Percentiles rank a stretch among this genome's conserved stretches.
These are phyloP conservation scores for Fraxinus pennsylvanica DNA, from an alignment of 257 asterid species.

Conservation along the genomic window DNA sequence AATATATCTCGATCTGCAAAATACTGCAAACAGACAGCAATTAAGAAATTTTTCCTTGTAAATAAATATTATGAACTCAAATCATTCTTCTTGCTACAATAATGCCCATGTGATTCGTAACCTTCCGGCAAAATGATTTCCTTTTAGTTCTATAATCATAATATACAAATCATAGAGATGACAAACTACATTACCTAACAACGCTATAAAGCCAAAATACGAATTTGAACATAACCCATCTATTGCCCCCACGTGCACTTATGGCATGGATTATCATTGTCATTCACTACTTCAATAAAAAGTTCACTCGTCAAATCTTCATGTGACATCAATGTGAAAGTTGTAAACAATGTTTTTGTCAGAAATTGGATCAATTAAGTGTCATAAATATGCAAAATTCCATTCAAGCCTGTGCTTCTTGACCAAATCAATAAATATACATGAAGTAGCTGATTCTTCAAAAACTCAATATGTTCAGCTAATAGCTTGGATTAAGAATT, in stretches of 20 bases:
- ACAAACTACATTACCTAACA: not conserved
- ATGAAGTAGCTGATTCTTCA: not conserved
- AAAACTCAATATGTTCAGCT: not conserved
- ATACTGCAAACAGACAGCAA: conserved; percentile 50
- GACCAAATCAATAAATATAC: not conserved
- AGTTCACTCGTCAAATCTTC: not conserved
- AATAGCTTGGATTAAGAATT: not conserved
- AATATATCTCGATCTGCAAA: conserved; percentile 94
- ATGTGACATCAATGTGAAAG: not conserved
- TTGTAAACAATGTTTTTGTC: not conserved
- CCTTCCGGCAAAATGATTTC: not conserved
- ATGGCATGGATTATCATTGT: not conserved
- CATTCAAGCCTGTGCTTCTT: not conserved
- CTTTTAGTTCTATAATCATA: not conserved
- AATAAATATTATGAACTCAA: not conserved
- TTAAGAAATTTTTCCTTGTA: not conserved
- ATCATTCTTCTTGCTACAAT: not conserved
- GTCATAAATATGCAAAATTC: not conserved
- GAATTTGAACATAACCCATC: not conserved
- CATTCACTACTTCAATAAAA: not conserved
- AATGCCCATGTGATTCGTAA: not conserved
- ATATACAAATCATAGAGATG: not conserved
- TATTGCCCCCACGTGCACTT: not conserved
- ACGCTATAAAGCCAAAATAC: not conserved
- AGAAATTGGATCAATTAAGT: not conserved